Conservation (phyloP, 306 rosid species). For the Lagenaria siceraria region DNA sequence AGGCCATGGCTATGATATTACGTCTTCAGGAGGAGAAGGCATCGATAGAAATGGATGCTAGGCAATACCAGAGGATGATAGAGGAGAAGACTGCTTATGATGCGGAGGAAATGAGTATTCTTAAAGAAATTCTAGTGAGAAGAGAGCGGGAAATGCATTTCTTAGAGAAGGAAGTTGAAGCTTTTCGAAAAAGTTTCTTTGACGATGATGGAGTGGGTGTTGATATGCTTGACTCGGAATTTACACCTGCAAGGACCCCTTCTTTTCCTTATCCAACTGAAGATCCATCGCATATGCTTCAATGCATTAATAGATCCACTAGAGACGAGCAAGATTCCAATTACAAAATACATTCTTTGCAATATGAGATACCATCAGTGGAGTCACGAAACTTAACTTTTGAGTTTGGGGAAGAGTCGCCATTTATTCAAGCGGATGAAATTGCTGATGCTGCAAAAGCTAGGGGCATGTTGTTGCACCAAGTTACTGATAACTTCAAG, state of each 20-base stretch:
- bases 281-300: slow-evolving; percentile 9
- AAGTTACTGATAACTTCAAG: slow-evolving; percentile 1
- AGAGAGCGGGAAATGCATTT: slow-evolving; percentile 44
- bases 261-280: slow-evolving; percentile 5
- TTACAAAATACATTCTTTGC: slow-evolving; percentile 4
- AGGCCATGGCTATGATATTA: slow-evolving; percentile 48
- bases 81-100: slow-evolving; percentile 34
- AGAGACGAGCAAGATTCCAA: slow-evolving; percentile 11
- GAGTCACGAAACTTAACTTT: slow-evolving; percentile 11
- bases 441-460: slow-evolving; percentile 4
- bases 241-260: neutral
- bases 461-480: slow-evolving; percentile 8
- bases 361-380: slow-evolving; percentile 16
- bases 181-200: slow-evolving; percentile 21
- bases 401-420: slow-evolving; percentile 20
- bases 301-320: neutral
- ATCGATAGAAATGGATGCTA: slow-evolving; percentile 38
- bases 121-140: slow-evolving; percentile 38
- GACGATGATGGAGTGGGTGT: slow-evolving; percentile 17
- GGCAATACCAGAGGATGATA: slow-evolving; percentile 42
- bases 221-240: slow-evolving; percentile 14
- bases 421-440: slow-evolving; percentile 7
- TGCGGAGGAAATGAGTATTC: slow-evolving; percentile 47
- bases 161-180: slow-evolving; percentile 33
- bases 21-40: slow-evolving; percentile 49